phyloP scores from a whole-genome alignment of 2,329 filamentous ascomycete species.

The Penicillium brevicompactum region DNA sequence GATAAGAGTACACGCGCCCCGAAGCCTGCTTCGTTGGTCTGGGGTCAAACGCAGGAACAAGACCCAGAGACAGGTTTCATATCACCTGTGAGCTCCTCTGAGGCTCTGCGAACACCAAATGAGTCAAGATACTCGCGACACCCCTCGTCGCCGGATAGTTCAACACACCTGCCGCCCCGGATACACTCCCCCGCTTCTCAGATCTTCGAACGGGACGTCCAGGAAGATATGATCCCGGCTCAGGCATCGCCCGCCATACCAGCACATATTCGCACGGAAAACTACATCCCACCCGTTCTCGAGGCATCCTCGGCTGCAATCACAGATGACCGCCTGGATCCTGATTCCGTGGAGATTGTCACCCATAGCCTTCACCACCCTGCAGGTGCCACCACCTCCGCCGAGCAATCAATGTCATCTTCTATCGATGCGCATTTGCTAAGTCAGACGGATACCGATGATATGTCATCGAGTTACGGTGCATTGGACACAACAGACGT shows the following conservation, averaged over 20 bases:
- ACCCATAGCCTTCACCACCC: conserved; percentile 84
- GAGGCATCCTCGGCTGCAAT: conserved; percentile 91
- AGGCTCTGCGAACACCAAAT: conserved; percentile 23
- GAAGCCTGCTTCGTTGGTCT: conserved; percentile 19
- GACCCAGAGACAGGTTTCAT: conserved; percentile 6
- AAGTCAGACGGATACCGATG: conserved; percentile 51
- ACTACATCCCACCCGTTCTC: conserved; percentile 87
- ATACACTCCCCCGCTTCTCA: conserved; percentile 75
- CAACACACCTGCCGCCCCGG: conserved; percentile 68
- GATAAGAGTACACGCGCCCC: conserved; percentile 15
- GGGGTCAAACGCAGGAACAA: conserved; percentile 13
- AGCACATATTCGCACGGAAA: conserved; percentile 89
- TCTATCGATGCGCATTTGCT: conserved; percentile 50
- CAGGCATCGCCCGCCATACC: conserved; percentile 85
- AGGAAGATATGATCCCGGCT: conserved; percentile 69
- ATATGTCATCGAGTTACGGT: conserved; percentile 74
- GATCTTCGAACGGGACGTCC: conserved; percentile 95
- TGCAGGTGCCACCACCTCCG: conserved; percentile 52
- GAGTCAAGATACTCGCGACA: conserved; percentile 34
- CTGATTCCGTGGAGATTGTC: conserved; percentile 89
- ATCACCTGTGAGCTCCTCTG: conserved; percentile 27
- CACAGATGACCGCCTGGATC: conserved; percentile 80
- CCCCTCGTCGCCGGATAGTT: conserved; percentile 67
- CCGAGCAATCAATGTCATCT: conserved; percentile 38
- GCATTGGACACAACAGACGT: conserved; percentile 77